Evolutionary conservation across 1,284 basidiomycete genomes (phyloP).

Genomic region (Sporisorium scitamineum): DNA sequence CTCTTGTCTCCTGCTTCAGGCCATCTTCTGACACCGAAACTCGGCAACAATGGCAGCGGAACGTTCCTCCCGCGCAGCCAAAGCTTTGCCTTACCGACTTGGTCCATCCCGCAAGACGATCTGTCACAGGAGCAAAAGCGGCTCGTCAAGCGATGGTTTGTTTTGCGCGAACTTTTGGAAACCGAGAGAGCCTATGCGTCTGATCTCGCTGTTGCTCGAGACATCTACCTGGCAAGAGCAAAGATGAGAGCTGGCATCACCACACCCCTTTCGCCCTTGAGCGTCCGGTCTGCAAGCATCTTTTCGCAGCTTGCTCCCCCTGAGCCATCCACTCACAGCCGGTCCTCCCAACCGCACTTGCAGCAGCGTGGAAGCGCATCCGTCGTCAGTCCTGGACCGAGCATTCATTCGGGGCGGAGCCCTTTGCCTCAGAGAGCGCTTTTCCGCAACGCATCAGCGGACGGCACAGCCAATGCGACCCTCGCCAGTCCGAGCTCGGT

Average conservation of each 20-base stretch:
- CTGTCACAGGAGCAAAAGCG: slow-evolving; percentile 53
- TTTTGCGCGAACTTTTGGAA: slow-evolving; percentile 77
- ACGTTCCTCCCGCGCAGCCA: slow-evolving; percentile 21
- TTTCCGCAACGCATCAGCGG: slow-evolving; percentile 43
- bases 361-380: slow-evolving; percentile 30
- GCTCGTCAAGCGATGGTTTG: slow-evolving; percentile 82
- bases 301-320: slow-evolving; percentile 43
- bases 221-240: slow-evolving; percentile 76
- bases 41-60: slow-evolving; percentile 9
- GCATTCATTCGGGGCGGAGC: neutral
- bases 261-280: slow-evolving; percentile 37
- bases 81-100: slow-evolving; percentile 24
- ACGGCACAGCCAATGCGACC: slow-evolving; percentile 19
- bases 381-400: slow-evolving; percentile 8
- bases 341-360: slow-evolving; percentile 28
- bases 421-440: slow-evolving; percentile 24
- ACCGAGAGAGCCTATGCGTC: slow-evolving; percentile 89
- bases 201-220: slow-evolving; percentile 84
- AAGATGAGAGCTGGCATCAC: slow-evolving; percentile 61
- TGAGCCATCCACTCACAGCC: slow-evolving; percentile 20
- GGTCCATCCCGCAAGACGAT: slow-evolving; percentile 44
- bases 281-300: slow-evolving; percentile 34
- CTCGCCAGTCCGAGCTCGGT: slow-evolving; percentile 19
- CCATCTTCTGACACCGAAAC: slow-evolving; percentile 21
- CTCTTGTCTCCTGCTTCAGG: slow-evolving; percentile 17